phyloP scores from a whole-genome alignment of 345 rosid genomes.

The Salix udensis region DNA sequence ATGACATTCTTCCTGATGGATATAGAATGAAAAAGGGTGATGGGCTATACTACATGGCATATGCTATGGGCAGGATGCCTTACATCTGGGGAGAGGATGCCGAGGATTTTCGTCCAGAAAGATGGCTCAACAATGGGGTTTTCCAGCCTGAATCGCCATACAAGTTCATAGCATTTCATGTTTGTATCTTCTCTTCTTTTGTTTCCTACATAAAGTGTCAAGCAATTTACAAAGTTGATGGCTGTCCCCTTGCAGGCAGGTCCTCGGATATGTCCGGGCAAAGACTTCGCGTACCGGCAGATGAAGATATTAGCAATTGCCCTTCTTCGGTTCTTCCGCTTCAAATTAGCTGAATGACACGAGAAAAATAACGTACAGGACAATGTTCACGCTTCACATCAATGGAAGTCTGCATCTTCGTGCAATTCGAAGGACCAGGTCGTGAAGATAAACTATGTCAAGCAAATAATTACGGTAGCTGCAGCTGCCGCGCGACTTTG shows the following conservation, averaged over 20 bases:
- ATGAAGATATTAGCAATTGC: constrained; percentile 69
- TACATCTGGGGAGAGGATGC: constrained; percentile 77
- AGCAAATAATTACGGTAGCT: neutral
- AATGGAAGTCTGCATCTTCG: constrained; percentile 46
- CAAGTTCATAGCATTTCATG: constrained; percentile 72
- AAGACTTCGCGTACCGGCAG: constrained; percentile 65
- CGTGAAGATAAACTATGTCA: neutral
- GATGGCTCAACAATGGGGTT: constrained; percentile 63
- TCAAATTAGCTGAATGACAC: constrained; percentile 57
- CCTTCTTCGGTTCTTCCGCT: constrained; percentile 55
- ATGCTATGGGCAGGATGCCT: constrained; percentile 79
- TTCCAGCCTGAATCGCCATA: constrained; percentile 65
- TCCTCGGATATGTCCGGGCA: constrained; percentile 69
- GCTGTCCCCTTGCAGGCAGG: constrained; percentile 53
- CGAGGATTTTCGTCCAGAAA: constrained; percentile 60
- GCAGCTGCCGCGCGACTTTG: too few species aligned
- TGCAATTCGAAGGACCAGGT: constrained; percentile 34
- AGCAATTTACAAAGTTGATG: neutral
- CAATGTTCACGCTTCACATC: constrained; percentile 68
- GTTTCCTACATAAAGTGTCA: neutral
- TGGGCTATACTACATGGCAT: constrained; percentile 45
- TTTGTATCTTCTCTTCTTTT: neutral
- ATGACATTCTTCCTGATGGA: constrained; percentile 75
- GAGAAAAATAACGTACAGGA: constrained; percentile 35
- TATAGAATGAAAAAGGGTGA: constrained; percentile 60